A percentile compares a stretch with the other conserved stretches of the same genome.
These are phyloP conservation scores for Acer yangbiense DNA, from an alignment of 345 rosid species.

Conservation along the genomic window DNA sequence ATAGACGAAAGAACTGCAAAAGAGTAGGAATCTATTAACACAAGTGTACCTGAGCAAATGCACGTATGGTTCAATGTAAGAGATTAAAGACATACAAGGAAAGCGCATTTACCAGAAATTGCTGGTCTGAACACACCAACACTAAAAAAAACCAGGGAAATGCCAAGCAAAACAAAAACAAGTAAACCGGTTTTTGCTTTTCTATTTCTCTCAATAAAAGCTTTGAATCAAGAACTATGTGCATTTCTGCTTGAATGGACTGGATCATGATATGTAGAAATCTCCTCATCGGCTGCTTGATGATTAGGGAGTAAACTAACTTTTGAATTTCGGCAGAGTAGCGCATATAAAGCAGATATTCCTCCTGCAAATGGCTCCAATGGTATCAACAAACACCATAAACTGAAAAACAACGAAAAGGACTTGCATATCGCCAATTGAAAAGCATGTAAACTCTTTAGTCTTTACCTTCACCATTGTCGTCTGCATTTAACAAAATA, in stretches of 20 bases:
- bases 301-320: slow-evolving; percentile 85
- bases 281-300: slow-evolving; percentile 93
- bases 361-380: slow-evolving; percentile 65
- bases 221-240: too few species aligned
- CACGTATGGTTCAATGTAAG: not conserved
- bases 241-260: slow-evolving; percentile 20
- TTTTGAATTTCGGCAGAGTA: slow-evolving; percentile 81
- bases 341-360: slow-evolving; percentile 76
- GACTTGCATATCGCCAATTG: not conserved
- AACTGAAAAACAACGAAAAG: slow-evolving; percentile 6
- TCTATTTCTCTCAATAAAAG: too few species aligned
- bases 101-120: slow-evolving; percentile 55
- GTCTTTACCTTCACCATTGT: slow-evolving; percentile 82
- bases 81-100: slow-evolving; percentile 16
- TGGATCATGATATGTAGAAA: slow-evolving; percentile 64
- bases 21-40: slow-evolving; percentile 27
- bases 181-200: too few species aligned
- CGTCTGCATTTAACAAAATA: slow-evolving; percentile 63
- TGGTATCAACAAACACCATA: slow-evolving; percentile 7
- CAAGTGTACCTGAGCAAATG: not conserved
- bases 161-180: slow-evolving; percentile 54
- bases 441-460: slow-evolving; percentile 11
- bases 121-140: slow-evolving; percentile 79
- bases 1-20: slow-evolving; percentile 80
- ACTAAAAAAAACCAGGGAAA: slow-evolving; percentile 56